Conservation (phyloP, 306 rosid genomes). For the Vigna angularis region DNA sequence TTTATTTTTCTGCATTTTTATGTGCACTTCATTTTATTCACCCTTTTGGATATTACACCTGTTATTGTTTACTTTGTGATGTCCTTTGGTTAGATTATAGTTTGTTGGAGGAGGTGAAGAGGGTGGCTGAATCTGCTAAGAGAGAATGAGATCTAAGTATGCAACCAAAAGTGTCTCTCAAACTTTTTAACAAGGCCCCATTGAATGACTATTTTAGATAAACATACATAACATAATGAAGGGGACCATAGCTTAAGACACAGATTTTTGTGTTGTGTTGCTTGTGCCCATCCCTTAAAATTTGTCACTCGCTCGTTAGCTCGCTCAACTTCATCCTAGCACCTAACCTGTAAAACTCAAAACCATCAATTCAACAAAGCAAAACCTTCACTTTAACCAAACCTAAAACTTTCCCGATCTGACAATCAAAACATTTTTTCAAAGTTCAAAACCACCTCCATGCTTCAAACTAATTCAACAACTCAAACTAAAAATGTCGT, state of each 20-base stretch:
- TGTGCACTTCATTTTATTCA: too few relatives aligned
- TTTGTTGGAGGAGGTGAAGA: conserved; percentile 89
- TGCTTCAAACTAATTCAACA: not conserved
- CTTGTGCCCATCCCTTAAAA: conserved; percentile 42
- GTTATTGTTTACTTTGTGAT: conserved; percentile 3
- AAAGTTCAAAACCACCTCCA: conserved; percentile 2
- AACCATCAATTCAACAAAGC: conserved; percentile 36
- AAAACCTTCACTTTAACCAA: conserved; percentile 29
- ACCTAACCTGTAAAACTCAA: conserved; percentile 37
- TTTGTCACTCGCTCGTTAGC: conserved; percentile 36
- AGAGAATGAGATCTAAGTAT: conserved; percentile 63
- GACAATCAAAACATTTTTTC: conserved; percentile 25
- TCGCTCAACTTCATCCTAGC: conserved; percentile 42
- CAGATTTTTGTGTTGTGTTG: conserved; percentile 41
- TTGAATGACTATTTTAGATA: conserved; percentile 50
- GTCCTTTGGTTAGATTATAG: conserved; percentile 63
- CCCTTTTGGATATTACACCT: not conserved
- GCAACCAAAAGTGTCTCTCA: conserved; percentile 43
- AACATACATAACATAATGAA: conserved; percentile 51
- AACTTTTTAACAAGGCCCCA: conserved; percentile 78
- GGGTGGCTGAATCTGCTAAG: conserved; percentile 84
- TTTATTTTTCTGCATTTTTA: not conserved
- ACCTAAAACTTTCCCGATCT: conserved; percentile 44
- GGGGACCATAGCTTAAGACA: conserved; percentile 70
- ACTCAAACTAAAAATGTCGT: not conserved